Evolutionary conservation across 1,139 yeast species (phyloP).

Genomic region (Geotrichum phurueaensis): DNA sequence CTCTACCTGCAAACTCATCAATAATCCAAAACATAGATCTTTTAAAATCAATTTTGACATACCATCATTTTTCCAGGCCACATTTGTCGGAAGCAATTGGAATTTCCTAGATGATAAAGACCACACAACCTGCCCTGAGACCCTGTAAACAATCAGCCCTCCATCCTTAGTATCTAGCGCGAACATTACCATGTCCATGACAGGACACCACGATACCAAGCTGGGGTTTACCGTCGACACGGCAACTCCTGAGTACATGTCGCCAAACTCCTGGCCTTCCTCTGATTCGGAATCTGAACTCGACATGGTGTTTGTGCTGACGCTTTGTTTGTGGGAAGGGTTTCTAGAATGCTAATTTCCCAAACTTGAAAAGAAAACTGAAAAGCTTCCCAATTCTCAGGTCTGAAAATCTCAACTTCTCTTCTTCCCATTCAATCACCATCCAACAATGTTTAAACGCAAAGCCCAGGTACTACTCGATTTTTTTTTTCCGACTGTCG

Average conservation of each 20-base stretch:
- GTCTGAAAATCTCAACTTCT: neutral
- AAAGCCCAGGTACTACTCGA: slow-evolving; percentile 42
- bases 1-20: slow-evolving; percentile 33
- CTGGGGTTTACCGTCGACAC: slow-evolving; percentile 35
- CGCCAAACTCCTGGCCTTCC: slow-evolving; percentile 4
- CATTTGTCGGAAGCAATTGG: slow-evolving; percentile 15
- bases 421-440: neutral
- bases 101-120: slow-evolving; percentile 33
- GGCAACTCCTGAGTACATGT: slow-evolving; percentile 4
- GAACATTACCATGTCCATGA: slow-evolving; percentile 48
- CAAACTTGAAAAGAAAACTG: neutral
- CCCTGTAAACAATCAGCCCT: slow-evolving; percentile 48
- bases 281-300: slow-evolving; percentile 2
- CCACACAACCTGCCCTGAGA: slow-evolving; percentile 54
- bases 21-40: neutral
- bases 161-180: slow-evolving; percentile 38
- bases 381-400: neutral
- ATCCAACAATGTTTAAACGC: slow-evolving; percentile 52
- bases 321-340: neutral
- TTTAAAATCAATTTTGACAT: slow-evolving; percentile 11
- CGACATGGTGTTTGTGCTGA: neutral
- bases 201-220: slow-evolving; percentile 50
- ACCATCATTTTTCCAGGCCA: slow-evolving; percentile 39
- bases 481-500: neutral
- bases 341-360: neutral